Evolutionary conservation across 208 protist genomes (phyloP), one percentile per base, ranked within the genome.

Genomic region (Tritrichomonas musculus): DNA sequence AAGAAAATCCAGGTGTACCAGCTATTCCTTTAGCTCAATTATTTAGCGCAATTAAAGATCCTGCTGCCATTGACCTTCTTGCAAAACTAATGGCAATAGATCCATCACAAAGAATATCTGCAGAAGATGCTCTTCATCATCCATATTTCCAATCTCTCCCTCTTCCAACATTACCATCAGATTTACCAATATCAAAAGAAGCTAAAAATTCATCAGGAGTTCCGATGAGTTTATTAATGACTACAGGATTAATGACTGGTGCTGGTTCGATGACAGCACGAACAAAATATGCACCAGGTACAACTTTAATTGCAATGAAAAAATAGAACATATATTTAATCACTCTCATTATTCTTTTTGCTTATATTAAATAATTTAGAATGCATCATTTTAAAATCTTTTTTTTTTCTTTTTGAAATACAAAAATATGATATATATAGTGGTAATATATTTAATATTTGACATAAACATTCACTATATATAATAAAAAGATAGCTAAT

Each of bases 81-180:
- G 41, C 47, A 27, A 88, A 88, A 39, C 20, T 88, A 22, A 36
- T 88, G 1, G 39, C n/a, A 57, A 33, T 88, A 30, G 77, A 88
- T 88, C 77, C 77, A 88, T 88, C 47, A 60, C 33, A 88, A 36
- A 25, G 77, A 33, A 88, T 88, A 57, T 39, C 77, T 60, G 77
- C 77, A 1, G 27, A 44, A 57, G 77, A 88, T 36, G 77, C 77
- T 20, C 47, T 88, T 8, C 5, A 57, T 2, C 77, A 88, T 17
- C 77, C 77, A 39, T 88, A 88, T 39, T 88, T 88, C 77, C 39
- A 50, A 55, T 25, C 47, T 39, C 39, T 3, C 39, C 77, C 77
- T 39, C 41, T 33, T 27, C 41, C 41, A 17, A 60, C 77, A 39
- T n/a, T 57, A 33, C 77, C 77, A 39, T 88, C 77, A 25, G 47